Evolutionary conservation across 2,329 filamentous ascomycete species (phyloP), one percentile per base, ranked within the genome.

Genomic region (Hypoxylon rubiginosum): DNA sequence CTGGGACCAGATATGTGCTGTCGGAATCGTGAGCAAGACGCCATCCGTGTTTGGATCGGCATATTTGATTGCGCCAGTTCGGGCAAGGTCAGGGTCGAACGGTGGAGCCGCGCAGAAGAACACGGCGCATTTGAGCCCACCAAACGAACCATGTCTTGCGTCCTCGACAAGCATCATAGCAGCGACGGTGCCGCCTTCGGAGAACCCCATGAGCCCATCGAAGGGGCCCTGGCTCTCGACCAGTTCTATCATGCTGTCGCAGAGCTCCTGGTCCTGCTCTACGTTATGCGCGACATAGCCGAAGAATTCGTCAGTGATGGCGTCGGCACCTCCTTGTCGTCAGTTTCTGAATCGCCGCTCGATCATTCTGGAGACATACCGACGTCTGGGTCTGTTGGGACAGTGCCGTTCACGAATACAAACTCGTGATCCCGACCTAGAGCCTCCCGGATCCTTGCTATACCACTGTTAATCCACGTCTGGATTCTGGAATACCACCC

Each of bases 81-180:
- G 53, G 55, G 73, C 64, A 9, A 67, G 64, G 55, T 73, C 71
- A n/a, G 73, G 71, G 36, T 77, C 73, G 48, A 75, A 65, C 6
- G 76, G 74, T 46, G 72, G 57, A 49, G 70, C 71, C 4, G 75
- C 75, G 61, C 74, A 75, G 64, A 78, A 74, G 50, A 78, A 72
- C 34, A 77, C 74, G 45, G 71, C 75, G 57, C 76, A 77, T 51
- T 73, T 74, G 49, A 77, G 70, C 9, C 55, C 57, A 39, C 72
- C 72, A 51, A 76, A 77, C 1, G 66, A 72, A 34, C 57, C 51
- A 49, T 69, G 64, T 53, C 66, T 68, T 15, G 73, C 63, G 63
- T 77, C 73, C 30, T 76, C 73, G 26, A 75, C 60, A 3, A 78
- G 62, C 61, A 78, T 71, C 68, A 71, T 76, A n/a, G 75, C 75